phyloP scores from a whole-genome alignment of 805 yeast species.

The Saccharomycopsis sp. region DNA sequence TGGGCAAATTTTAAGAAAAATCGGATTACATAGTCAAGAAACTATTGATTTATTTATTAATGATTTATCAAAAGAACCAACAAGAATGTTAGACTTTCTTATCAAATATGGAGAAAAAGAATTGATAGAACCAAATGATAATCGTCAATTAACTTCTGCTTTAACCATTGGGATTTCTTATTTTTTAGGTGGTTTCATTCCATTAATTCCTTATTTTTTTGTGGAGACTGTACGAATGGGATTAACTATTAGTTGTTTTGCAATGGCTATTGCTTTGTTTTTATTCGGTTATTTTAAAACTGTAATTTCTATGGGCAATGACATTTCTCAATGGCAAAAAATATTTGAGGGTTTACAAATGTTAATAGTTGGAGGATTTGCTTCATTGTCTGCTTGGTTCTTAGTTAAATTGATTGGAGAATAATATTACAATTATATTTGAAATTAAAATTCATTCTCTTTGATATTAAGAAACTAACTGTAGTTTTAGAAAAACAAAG shows the following conservation, averaged over 20 bases:
- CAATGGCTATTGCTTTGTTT: slow-evolving; percentile 80
- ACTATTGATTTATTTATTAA: slow-evolving; percentile 64
- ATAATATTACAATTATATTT: no score
- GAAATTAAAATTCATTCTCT: neutral
- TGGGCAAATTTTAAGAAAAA: slow-evolving; percentile 68
- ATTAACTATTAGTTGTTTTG: slow-evolving; percentile 57
- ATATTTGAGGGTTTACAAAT: slow-evolving; percentile 78
- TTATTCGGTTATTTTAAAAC: slow-evolving; percentile 83
- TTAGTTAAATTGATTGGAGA: slow-evolving; percentile 68
- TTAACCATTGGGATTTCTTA: slow-evolving; percentile 83
- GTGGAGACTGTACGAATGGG: slow-evolving; percentile 67
- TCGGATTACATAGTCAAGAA: slow-evolving; percentile 51
- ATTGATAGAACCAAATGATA: slow-evolving; percentile 88
- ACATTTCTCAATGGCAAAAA: slow-evolving; percentile 48
- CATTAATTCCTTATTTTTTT: slow-evolving; percentile 86
- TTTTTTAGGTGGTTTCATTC: slow-evolving; percentile 87
- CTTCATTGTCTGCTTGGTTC: slow-evolving; percentile 96
- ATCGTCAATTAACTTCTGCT: slow-evolving; percentile 81
- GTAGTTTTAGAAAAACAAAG: slow-evolving; percentile 46
- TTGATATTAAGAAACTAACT: no score
- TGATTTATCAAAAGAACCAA: slow-evolving; percentile 73
- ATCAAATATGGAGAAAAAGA: slow-evolving; percentile 85
- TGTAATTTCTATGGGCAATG: slow-evolving; percentile 72
- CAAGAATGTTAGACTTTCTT: slow-evolving; percentile 72
- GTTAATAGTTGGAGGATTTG: slow-evolving; percentile 93